Evolutionary conservation across 2,329 filamentous ascomycete genomes (phyloP).

Genomic region (Ascochyta viciae-villosae): DNA sequence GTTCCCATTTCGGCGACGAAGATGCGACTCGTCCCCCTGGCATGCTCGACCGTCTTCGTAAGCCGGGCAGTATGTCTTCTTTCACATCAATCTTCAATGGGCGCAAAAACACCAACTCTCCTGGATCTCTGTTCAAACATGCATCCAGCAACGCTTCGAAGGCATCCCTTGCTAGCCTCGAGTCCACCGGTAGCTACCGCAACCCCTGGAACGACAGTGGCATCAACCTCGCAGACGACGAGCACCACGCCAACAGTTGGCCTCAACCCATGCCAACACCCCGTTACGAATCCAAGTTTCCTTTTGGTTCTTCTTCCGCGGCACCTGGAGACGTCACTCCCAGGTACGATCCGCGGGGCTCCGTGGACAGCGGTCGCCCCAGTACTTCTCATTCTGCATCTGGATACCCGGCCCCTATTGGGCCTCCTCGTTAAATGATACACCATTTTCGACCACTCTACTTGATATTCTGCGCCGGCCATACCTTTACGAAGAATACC

Average conservation of each 20-base stretch:
- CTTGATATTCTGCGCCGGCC: constrained; percentile 43
- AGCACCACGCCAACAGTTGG: constrained; percentile 59
- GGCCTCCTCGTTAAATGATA: constrained; percentile 80
- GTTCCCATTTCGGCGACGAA: constrained; percentile 82
- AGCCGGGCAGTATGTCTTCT: constrained; percentile 92
- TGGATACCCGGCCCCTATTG: constrained; percentile 93
- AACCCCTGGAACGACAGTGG: constrained; percentile 99
- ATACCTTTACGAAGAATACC: constrained; percentile 48
- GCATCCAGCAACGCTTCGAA: constrained; percentile 90
- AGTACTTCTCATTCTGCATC: constrained; percentile 96
- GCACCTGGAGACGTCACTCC: constrained; percentile 80
- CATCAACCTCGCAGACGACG: constrained; percentile 88
- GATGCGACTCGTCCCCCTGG: constrained; percentile 66
- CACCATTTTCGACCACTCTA: constrained; percentile 41
- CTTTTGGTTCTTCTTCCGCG: constrained; percentile 61
- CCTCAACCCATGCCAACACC: constrained; percentile 44
- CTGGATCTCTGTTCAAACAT: constrained; percentile 82
- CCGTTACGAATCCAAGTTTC: constrained; percentile 66
- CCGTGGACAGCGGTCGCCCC: constrained; percentile 88
- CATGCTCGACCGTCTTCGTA: constrained; percentile 90
- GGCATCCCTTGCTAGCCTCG: constrained; percentile 93
- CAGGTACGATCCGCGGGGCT: constrained; percentile 81
- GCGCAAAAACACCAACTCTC: constrained; percentile 87
- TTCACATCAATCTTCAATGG: constrained; percentile 95
- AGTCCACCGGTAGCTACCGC: constrained; percentile 93